Conservation (phyloP, 2,329 filamentous ascomycete species). For the Ceratocystis papillata region DNA sequence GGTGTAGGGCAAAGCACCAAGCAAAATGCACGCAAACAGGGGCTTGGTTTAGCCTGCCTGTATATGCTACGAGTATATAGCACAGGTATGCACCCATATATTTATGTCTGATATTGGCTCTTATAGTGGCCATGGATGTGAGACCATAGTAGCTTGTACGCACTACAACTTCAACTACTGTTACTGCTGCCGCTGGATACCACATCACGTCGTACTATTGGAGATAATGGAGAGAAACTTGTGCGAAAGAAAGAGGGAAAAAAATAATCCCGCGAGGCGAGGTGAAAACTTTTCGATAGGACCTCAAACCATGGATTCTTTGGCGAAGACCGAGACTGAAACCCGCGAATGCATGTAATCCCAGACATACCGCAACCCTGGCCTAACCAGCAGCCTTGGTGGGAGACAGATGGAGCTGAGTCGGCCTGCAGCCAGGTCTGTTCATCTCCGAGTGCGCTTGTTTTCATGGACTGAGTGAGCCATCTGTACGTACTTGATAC, state of each 20-base stretch:
- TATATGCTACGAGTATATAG: neutral
- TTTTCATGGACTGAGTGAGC: neutral
- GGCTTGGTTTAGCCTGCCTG: neutral
- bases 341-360: slow-evolving; percentile 6
- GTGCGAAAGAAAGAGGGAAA: neutral
- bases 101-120: neutral
- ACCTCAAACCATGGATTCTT: slow-evolving; percentile 8
- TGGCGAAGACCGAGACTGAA: slow-evolving; percentile 15
- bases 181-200: too few species aligned
- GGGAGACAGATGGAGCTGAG: too few species aligned
- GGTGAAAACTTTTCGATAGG: slow-evolving; percentile 7
- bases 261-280: too few species aligned
- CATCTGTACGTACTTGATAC: neutral
- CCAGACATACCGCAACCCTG: neutral
- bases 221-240: neutral
- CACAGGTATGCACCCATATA: neutral
- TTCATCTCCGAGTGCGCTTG: neutral
- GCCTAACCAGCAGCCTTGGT: neutral
- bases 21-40: slow-evolving; percentile 2
- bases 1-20: slow-evolving; percentile 11
- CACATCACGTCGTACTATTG: neutral
- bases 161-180: neutral
- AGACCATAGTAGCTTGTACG: neutral
- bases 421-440: neutral
- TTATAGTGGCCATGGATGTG: neutral